These are phyloP conservation scores for Colletotrichum horii DNA, from an alignment of 2,329 filamentous ascomycete species.

Conservation along the genomic window DNA sequence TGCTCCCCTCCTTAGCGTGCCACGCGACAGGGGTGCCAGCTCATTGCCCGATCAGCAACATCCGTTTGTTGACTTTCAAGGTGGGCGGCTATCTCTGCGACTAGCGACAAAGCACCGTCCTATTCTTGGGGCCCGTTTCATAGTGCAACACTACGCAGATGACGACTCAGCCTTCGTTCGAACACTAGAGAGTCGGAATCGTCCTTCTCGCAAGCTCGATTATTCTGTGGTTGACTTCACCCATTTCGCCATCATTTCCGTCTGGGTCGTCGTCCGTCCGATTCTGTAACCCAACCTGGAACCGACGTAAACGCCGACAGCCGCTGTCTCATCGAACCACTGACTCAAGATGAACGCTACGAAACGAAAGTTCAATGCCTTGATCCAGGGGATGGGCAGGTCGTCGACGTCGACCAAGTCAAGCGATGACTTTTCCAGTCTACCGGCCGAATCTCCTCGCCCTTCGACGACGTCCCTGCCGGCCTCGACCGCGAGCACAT, in stretches of 20 bases:
- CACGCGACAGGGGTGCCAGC: constrained; percentile 13
- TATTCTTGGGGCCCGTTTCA: background rate
- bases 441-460: constrained; percentile 17
- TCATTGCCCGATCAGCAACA: constrained; percentile 21
- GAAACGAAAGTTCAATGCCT: constrained; percentile 83
- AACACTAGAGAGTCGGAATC: background rate
- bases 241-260: background rate
- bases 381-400: constrained; percentile 68
- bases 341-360: constrained; percentile 68
- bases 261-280: background rate
- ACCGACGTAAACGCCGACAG: background rate
- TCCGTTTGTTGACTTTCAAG: constrained; percentile 22
- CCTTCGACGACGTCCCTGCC: constrained; percentile 22
- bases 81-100: background rate
- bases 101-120: background rate
- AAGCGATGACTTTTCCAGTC: constrained; percentile 12
- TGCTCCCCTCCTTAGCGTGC: constrained; percentile 2
- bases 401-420: constrained; percentile 24
- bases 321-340: background rate
- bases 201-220: background rate
- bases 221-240: background rate
- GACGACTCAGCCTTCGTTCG: background rate
- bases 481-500: background rate
- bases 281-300: background rate
- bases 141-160: background rate